Percentiles rank a stretch among this genome's conserved stretches.
These are phyloP conservation scores for Coemansia sp. DNA, from an alignment of 192 early-diverging fungal species.

Conservation along the genomic window DNA sequence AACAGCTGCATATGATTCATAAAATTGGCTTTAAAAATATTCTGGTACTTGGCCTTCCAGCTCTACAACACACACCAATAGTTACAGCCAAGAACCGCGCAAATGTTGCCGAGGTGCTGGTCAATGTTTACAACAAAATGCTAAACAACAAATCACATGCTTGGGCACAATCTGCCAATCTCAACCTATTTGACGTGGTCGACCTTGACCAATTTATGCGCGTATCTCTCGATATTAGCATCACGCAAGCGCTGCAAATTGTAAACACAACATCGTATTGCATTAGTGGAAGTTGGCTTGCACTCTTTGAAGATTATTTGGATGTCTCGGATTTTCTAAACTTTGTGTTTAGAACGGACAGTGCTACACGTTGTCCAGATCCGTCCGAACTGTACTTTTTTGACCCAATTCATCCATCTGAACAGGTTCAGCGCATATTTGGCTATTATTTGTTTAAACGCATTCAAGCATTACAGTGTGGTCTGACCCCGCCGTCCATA, in stretches of 20 bases:
- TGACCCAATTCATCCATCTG: slow-evolving; percentile 42
- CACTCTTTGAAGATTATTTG: slow-evolving; percentile 28
- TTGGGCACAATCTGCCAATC: slow-evolving; percentile 11
- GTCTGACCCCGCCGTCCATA: not conserved
- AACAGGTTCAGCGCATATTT: slow-evolving; percentile 41
- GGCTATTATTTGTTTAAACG: slow-evolving; percentile 23
- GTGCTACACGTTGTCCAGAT: slow-evolving; percentile 9
- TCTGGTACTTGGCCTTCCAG: slow-evolving; percentile 28
- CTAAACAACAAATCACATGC: slow-evolving; percentile 11
- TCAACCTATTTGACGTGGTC: slow-evolving; percentile 23
- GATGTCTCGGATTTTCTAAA: slow-evolving; percentile 9
- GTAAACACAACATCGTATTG: slow-evolving; percentile 24
- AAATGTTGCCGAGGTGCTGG: slow-evolving; percentile 12
- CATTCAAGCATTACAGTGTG: not conserved
- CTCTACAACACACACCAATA: slow-evolving; percentile 32
- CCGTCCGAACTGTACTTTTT: slow-evolving; percentile 23
- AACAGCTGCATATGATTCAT: slow-evolving; percentile 23
- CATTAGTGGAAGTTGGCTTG: slow-evolving; percentile 26
- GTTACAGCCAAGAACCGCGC: slow-evolving; percentile 19
- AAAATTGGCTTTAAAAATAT: slow-evolving; percentile 30
- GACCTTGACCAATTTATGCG: slow-evolving; percentile 24
- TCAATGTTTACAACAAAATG: slow-evolving; percentile 26
- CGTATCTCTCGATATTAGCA: slow-evolving; percentile 7
- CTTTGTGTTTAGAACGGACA: slow-evolving; percentile 1
- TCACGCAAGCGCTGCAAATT: slow-evolving; percentile 17